Evolutionary conservation across 2,329 filamentous ascomycete species (phyloP), one percentile per base, ranked within the genome.

Genomic region (Aspergillus sojae): DNA sequence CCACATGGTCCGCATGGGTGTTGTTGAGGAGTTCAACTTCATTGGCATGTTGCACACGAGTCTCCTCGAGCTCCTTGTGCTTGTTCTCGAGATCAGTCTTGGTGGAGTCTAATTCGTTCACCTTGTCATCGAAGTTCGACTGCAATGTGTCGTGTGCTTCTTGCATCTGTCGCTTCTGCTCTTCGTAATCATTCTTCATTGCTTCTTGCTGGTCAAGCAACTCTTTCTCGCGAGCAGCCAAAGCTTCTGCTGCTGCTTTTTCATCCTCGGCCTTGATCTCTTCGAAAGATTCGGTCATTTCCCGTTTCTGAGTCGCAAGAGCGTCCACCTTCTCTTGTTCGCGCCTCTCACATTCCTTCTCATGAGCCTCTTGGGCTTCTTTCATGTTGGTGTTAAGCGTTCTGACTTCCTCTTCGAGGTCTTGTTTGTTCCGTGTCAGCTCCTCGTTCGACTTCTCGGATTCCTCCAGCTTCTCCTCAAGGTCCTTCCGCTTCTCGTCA

Each of bases 401-500:
- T 41, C 71, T 71, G 58, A 81, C 71, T 50, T 79, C 75, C 5
- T 70, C 74, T 68, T 84, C 80, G 32, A 85, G 74, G 43, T 81
- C 77, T 57, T 74, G 72, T 52, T 84, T 82, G 58, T 76, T 75
- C 32, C 77, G 70, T 46, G 81, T 78, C 70, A 84, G 81, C 58
- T 78, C 75, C 48, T 77, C 72, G 63, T 81, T 82, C 57, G 77
- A 76, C 57, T 80, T 82, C 54, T 81, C 80, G 28, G 79, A 79
- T 53, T 78, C 76, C 9, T 73, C 74, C 28, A 84, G 70, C 64
- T 75, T 80, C 58, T 84, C 81, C 65, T 82, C 79, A 30, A 85
- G 73, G 64, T 86, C 83, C 60, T 80, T 83, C 53, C 82, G 77
- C 71, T 84, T 84, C 66, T 85, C 83, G 67, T 86, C 82, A 39